phyloP scores from a whole-genome alignment of 2,329 filamentous ascomycete species.

The Scleromitrula shiraiana region DNA sequence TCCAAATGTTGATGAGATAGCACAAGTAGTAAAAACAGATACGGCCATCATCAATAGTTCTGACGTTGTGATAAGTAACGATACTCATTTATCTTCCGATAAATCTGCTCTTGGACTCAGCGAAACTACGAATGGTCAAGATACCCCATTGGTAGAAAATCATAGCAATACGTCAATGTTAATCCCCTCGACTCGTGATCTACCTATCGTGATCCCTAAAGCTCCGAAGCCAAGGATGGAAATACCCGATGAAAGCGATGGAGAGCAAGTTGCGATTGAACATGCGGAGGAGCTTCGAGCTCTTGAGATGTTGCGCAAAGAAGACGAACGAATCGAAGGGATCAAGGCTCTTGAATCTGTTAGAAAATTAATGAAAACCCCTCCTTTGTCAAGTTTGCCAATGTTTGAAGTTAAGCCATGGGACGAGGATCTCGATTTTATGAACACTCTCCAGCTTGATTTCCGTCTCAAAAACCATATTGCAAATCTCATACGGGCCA shows the following conservation, averaged over 20 bases:
- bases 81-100: background rate
- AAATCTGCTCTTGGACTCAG: too few species aligned
- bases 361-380: conserved; percentile 27
- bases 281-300: conserved; percentile 18
- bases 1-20: background rate
- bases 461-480: conserved; percentile 15
- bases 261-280: conserved; percentile 14
- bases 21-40: background rate
- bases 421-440: conserved; percentile 21
- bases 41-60: background rate
- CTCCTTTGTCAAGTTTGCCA: conserved; percentile 22
- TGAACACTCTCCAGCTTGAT: conserved; percentile 19
- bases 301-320: background rate
- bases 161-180: too few species aligned
- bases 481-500: conserved; percentile 13
- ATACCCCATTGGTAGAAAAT: too few species aligned
- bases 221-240: conserved; percentile 10
- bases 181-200: too few species aligned
- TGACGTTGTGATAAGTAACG: background rate
- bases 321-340: conserved; percentile 1
- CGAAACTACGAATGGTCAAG: background rate
- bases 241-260: conserved; percentile 14
- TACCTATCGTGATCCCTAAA: background rate
- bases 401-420: conserved; percentile 19
- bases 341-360: conserved; percentile 14